Evolutionary conservation across 1,284 basidiomycete species (phyloP).

Genomic region (Ganoderma meredithae): DNA sequence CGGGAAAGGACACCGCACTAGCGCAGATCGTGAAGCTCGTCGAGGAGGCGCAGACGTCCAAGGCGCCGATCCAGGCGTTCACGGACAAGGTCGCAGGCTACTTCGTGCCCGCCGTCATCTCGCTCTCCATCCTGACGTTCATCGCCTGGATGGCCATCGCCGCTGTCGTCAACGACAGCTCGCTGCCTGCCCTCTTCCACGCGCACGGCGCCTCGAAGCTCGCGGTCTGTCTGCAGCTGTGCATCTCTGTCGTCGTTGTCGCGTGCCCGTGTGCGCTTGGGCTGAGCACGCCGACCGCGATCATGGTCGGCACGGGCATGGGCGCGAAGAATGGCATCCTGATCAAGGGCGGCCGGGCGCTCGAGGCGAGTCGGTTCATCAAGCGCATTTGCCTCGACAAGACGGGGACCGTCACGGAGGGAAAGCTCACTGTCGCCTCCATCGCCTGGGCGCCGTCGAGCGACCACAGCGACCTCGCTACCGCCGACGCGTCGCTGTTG

Average conservation of each 20-base stretch:
- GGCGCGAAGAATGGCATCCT: slow-evolving; percentile 97
- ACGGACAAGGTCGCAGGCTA: slow-evolving; percentile 94
- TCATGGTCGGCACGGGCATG: slow-evolving; percentile 99
- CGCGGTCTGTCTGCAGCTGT: slow-evolving; percentile 95
- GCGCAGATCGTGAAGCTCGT: slow-evolving; percentile 97
- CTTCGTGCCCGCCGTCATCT: slow-evolving; percentile 94
- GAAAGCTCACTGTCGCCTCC: slow-evolving; percentile 79
- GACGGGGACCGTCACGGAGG: slow-evolving; percentile 96
- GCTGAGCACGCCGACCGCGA: slow-evolving; percentile 95
- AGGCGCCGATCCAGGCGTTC: slow-evolving; percentile 98
- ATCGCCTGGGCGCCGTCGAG: slow-evolving; percentile 76
- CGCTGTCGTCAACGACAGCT: slow-evolving; percentile 61
- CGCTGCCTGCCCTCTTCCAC: slow-evolving; percentile 86
- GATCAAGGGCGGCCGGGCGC: slow-evolving; percentile 95
- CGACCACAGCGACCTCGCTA: slow-evolving; percentile 51
- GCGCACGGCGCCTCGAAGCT: slow-evolving; percentile 85
- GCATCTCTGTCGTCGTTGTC: slow-evolving; percentile 98
- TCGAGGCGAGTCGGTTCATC: slow-evolving; percentile 90
- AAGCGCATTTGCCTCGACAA: slow-evolving; percentile 93
- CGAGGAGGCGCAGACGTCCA: slow-evolving; percentile 97
- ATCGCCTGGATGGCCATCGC: slow-evolving; percentile 86
- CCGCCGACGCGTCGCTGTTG: slow-evolving; percentile 50
- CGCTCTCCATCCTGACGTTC: slow-evolving; percentile 86
- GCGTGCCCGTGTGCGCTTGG: slow-evolving; percentile 99
- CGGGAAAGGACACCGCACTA: slow-evolving; percentile 95